Percentiles rank a stretch among this genome's conserved stretches.
phyloP scores from a whole-genome alignment of 176 grass and related monocot species.

The Dactylis glomerata region DNA sequence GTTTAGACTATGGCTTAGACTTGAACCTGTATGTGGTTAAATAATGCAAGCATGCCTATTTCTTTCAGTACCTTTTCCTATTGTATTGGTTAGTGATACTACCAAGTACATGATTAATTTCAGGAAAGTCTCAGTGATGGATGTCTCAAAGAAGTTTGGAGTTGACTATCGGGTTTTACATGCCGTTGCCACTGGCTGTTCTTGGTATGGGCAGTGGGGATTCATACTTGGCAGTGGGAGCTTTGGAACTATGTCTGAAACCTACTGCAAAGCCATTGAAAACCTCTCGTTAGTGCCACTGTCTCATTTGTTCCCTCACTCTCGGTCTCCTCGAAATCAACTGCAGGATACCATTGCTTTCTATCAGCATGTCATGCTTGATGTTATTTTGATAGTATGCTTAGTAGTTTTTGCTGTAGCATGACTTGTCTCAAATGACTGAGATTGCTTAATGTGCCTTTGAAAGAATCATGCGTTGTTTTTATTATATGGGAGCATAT shows the following conservation, averaged over 20 bases:
- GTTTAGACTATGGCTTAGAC: no score
- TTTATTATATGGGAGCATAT: no score
- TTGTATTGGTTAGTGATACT: neutral
- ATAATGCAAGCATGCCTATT: neutral
- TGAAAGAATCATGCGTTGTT: no score
- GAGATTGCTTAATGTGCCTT: no score
- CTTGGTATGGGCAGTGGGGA: conserved; percentile 78
- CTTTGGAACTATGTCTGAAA: conserved; percentile 54
- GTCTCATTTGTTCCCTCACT: conserved; percentile 34
- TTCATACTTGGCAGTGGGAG: conserved; percentile 64
- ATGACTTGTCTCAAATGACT: no score
- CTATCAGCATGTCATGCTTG: no score
- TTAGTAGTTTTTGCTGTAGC: no score
- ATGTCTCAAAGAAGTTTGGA: conserved; percentile 62
- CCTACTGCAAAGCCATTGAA: conserved; percentile 46
- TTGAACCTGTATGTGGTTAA: neutral
- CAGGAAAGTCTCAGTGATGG: conserved; percentile 77
- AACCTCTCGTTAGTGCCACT: conserved; percentile 46
- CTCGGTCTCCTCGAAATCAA: conserved; percentile 27
- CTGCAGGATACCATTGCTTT: conserved; percentile 55
- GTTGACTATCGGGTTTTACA: conserved; percentile 58
- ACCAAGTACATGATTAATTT: neutral
- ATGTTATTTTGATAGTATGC: no score
- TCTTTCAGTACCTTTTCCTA: neutral
- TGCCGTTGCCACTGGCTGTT: conserved; percentile 37